Conservation (phyloP, 2,329 filamentous ascomycete genomes). For the Phaeosphaeriaceae sp. region DNA sequence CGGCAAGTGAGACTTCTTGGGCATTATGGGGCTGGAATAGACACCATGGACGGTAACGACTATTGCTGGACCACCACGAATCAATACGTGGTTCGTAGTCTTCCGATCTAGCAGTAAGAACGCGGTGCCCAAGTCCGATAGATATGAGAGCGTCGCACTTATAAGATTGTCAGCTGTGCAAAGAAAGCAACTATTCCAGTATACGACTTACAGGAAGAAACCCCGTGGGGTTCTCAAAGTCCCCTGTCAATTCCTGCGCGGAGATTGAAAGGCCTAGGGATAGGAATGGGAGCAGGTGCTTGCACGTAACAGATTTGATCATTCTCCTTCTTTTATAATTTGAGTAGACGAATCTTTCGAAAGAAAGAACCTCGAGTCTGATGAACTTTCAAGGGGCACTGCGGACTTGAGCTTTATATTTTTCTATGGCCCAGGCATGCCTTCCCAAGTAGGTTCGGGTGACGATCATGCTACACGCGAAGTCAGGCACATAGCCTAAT, state of each 20-base stretch:
- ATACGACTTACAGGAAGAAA: not conserved
- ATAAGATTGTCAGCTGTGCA: not conserved
- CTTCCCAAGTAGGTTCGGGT: not conserved
- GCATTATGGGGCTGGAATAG: not conserved
- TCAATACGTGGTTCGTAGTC: not conserved
- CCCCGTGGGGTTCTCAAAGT: not conserved
- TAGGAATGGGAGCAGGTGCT: not conserved
- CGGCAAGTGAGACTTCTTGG: not conserved
- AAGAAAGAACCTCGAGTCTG: not conserved
- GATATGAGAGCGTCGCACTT: not conserved
- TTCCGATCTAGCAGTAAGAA: not conserved
- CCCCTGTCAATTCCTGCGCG: not conserved
- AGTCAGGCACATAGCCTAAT: not conserved
- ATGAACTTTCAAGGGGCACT: not conserved
- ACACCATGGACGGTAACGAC: not conserved
- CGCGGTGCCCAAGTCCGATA: not conserved
- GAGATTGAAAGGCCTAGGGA: not conserved
- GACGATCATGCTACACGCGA: not conserved
- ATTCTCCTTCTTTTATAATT: not conserved
- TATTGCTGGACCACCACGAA: not conserved
- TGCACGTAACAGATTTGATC: not conserved
- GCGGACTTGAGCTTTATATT: not conserved
- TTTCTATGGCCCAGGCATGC: not conserved
- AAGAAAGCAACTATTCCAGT: not conserved
- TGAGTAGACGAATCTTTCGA: no score